phyloP scores from a whole-genome alignment of 495 filamentous ascomycete species.

The Talaromyces ruber region DNA sequence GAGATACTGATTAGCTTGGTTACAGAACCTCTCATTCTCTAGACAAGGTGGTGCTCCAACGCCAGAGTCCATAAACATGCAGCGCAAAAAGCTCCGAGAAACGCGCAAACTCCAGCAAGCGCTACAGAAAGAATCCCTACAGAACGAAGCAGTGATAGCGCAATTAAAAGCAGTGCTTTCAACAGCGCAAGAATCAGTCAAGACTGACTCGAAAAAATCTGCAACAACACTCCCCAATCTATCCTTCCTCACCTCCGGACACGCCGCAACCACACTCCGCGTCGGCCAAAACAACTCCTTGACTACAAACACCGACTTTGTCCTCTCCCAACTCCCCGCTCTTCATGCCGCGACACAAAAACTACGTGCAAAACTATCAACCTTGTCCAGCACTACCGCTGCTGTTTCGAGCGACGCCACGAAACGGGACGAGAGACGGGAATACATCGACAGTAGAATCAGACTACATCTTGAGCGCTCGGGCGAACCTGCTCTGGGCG shows the following conservation, averaged over 20 bases:
- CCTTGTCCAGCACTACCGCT: conserved; percentile 26
- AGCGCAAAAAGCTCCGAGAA: conserved; percentile 72
- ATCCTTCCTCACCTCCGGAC: conserved; percentile 44
- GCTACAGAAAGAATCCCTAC: conserved; percentile 63
- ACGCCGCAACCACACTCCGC: conserved; percentile 34
- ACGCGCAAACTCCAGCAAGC: conserved; percentile 69
- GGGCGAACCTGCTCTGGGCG: conserved; percentile 31
- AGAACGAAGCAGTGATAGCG: conserved; percentile 63
- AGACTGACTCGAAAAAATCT: conserved; percentile 10
- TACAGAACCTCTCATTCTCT: conserved; percentile 27
- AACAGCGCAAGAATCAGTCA: conserved; percentile 16
- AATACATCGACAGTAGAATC: conserved; percentile 68
- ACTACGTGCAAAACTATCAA: conserved; percentile 51
- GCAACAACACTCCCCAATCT: conserved; percentile 19
- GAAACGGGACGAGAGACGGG: conserved; percentile 48
- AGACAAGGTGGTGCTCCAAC: conserved; percentile 37
- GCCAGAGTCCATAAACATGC: conserved; percentile 55
- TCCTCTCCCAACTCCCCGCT: conserved; percentile 70
- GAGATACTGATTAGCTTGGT: neutral
- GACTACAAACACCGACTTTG: conserved; percentile 70
- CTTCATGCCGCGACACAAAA: conserved; percentile 57
- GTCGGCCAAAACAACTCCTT: conserved; percentile 41
- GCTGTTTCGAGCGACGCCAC: conserved; percentile 18
- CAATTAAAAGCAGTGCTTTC: conserved; percentile 53
- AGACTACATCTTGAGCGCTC: conserved; percentile 37